A percentile compares a stretch with the other conserved stretches of the same genome.
These are phyloP conservation scores for Cordyceps farinosa DNA, from an alignment of 2,329 filamentous ascomycete genomes.

Conservation along the genomic window DNA sequence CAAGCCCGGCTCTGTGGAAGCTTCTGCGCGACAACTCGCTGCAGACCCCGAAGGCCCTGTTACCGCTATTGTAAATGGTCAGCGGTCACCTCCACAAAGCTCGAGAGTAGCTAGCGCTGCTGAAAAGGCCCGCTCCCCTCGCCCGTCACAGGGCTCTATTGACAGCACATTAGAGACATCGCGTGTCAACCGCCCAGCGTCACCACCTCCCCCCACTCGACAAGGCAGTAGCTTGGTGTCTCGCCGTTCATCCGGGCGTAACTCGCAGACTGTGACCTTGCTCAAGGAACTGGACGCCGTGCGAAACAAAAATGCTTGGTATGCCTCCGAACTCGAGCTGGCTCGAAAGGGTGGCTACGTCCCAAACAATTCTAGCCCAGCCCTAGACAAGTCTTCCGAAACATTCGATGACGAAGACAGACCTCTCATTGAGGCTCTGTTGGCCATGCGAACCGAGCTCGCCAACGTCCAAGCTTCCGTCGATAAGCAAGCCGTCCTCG, in stretches of 20 bases:
- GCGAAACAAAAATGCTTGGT: conserved; percentile 91
- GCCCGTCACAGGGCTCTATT: conserved; percentile 50
- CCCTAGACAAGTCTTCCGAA: conserved; percentile 72
- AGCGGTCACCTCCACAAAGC: conserved; percentile 58
- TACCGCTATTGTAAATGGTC: conserved; percentile 41
- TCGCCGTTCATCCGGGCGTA: conserved; percentile 57
- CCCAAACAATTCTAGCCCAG: conserved; percentile 66
- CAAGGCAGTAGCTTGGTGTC: conserved; percentile 56
- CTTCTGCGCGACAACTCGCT: conserved; percentile 3
- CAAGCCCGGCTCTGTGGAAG: not conserved
- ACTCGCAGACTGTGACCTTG: conserved; percentile 68
- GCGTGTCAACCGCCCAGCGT: conserved; percentile 46
- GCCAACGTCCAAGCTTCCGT: conserved; percentile 86
- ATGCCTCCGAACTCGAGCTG: conserved; percentile 88
- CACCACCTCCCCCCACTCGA: conserved; percentile 56
- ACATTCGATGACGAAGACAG: conserved; percentile 89
- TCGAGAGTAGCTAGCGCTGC: conserved; percentile 31
- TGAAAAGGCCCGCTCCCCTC: conserved; percentile 42
- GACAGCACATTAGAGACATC: conserved; percentile 63
- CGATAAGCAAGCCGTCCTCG: conserved; percentile 79
- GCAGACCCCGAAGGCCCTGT: conserved; percentile 7
- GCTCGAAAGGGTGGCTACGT: conserved; percentile 87
- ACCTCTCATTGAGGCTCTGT: conserved; percentile 83
- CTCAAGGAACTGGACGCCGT: conserved; percentile 82
- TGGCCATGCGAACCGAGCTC: conserved; percentile 87